Base-by-base conservation (phyloP, 768 basidiomycete genomes). In the Lactifluus pinguis region DNA sequence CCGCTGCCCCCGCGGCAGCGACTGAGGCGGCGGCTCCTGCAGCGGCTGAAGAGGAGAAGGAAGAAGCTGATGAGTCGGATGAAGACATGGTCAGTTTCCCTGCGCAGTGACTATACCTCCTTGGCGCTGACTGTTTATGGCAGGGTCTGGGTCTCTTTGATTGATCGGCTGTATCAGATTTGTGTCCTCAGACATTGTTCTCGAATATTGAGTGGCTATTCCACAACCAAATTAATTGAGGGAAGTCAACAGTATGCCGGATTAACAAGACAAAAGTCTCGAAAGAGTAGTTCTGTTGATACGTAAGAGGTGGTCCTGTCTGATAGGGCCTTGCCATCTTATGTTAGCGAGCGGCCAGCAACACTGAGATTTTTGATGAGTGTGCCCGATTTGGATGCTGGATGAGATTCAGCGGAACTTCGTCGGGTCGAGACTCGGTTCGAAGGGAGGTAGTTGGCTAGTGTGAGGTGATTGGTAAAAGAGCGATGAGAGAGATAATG, bases 131-230 rank as follows among this genome's bases (percentile, higher is more conserved):
- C n/a, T n/a, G 45, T 54, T 52, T 21, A 66, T 45, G 38, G 68
- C 68, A 89, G 92, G 93, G 93, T 80, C 92, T 95, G 73, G 92
- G 93, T 78, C 82, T 95, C 60, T 95, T 95, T 77, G 92, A 93
- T 76, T 94, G 85, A 72, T 53, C 44, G 15, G 45, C 47, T 61
- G 34, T 21, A 45, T 59, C 13, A 29, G 44, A 51, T 21, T 38
- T 53, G 58, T 48, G 44, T 15, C 29, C 32, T 36, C 41, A 38
- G 3, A 45, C 50, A 38, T 11, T 47, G 48, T 36, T 42, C 7
- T 38, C 6, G 48, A 47, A 54, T 55, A 51, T 58, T 41, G 41
- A 55, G 14, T 30, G 39, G 51, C 25, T 54, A 41, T 49, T 5
- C 49, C 36, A n/a, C 50, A 41, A 58, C 51, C 10, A 51, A 34